Conservation (phyloP, 306 rosid genomes). For the Vigna radiata region DNA sequence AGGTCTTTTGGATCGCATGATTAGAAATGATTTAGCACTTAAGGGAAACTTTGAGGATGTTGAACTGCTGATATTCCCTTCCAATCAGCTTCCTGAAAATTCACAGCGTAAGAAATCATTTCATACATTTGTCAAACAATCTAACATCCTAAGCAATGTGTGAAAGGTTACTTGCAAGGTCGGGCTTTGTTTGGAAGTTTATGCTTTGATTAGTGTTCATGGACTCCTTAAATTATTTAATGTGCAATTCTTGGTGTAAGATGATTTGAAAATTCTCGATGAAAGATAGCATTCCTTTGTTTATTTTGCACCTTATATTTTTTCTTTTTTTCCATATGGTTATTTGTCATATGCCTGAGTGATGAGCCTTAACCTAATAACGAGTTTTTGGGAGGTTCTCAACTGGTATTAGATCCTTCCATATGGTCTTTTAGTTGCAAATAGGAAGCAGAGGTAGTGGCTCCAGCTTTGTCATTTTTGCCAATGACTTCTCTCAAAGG, state of each 20-base stretch:
- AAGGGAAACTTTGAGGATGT: slow-evolving; percentile 75
- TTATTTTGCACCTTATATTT: background rate
- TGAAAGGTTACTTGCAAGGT: background rate
- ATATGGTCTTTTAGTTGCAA: background rate
- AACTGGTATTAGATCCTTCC: background rate
- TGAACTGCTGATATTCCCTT: slow-evolving; percentile 92
- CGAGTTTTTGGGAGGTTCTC: slow-evolving; percentile 3
- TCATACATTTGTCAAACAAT: slow-evolving; percentile 37
- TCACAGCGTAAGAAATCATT: slow-evolving; percentile 81
- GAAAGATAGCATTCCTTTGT: slow-evolving; percentile 30
- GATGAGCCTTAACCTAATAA: background rate
- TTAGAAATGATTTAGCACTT: slow-evolving; percentile 86
- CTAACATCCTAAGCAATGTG: slow-evolving; percentile 20
- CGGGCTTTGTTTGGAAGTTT: slow-evolving; percentile 37
- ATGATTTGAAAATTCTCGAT: slow-evolving; percentile 21
- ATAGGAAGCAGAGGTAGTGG: background rate
- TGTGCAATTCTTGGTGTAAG: slow-evolving; percentile 36
- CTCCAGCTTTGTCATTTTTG: background rate
- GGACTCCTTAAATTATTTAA: slow-evolving; percentile 18
- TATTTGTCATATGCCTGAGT: slow-evolving; percentile 9
- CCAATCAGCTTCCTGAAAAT: slow-evolving; percentile 90
- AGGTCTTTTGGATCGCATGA: slow-evolving; percentile 78
- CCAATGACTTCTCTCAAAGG: background rate
- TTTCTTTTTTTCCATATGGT: background rate
- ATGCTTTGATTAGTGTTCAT: slow-evolving; percentile 35